Base-by-base conservation (phyloP, 2,329 filamentous ascomycete genomes). In the Daldinia sp. region DNA sequence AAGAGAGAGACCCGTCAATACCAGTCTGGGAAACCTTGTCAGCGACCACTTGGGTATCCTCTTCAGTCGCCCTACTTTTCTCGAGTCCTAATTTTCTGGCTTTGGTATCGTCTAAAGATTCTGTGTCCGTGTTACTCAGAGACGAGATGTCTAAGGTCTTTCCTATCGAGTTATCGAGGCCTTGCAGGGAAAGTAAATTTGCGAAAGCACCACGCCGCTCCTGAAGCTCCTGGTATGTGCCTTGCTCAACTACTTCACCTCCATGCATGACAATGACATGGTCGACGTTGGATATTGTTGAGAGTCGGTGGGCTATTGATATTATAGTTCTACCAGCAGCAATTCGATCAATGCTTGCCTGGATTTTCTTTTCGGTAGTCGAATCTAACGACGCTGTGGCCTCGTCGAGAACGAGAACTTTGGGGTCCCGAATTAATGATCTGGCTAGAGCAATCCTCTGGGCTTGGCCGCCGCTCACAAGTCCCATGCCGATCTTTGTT, bases 381-480 rank as follows among this genome's bases (percentile, higher is more conserved):
- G 87, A 88, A 74, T 90, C 88, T 0, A 90, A 81, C 1, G 88
- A 83, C 0, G 87, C 84, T 1, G 88, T 90, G 1, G 88, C 88
- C 74, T 90, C 88, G 50, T 90, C 89, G 1, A 90, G 79, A 10
- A 90, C 81, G 2, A 90, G 79, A 7, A 90, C 85, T 56, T 81
- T 81, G 1, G 88, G 88, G 51, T 89, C 82, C 3, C 84, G 81
- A 33, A 90, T 83, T 13, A 90, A 78, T 18, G 86, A 86, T 28
- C 88, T 81, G 1, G 88, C 88, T 5, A 90, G 81, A 6, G 87
- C 87, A 60, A 90, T 81, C 4, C 88, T 81, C 73, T 90, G 88
- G n/a, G 48, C 30, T 73, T 90, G 88, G 0, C 88, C 88, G 60
- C 88, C 88, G 54, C 85, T 88, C 35, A 90, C 80, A 5, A 88